Evolutionary conservation across 140 eudicot genomes (phyloP), one percentile per base, ranked within the genome.

Genomic region (Bidens hawaiensis): DNA sequence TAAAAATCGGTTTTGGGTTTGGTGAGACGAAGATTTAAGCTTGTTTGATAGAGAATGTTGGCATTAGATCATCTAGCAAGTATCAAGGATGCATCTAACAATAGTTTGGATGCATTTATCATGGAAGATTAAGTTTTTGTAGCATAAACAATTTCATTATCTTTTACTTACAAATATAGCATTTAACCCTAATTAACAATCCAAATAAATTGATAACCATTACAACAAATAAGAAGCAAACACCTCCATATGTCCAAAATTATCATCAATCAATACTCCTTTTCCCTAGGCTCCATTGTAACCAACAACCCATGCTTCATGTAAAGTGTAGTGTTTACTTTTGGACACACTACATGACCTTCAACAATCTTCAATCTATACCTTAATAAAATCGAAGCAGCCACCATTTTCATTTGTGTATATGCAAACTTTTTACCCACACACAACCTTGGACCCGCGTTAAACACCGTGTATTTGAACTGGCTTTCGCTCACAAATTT

Each of bases 401-500:
- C 84, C 67, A 81, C 88, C 88, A 81, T 65, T 76, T 84, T 84
- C 94, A 84, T 84, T 54, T 84, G 94, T 40, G 40, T 54, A 42
- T 84, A 84, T 2, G 94, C 88, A 69, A 84, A 84, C 62, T 78
- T 78, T 68, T 81, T 84, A 33, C 94, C 94, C 15, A 76, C 79
- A 46, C 94, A 84, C 38, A 84, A 77, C 34, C 94, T 42, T 2
- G 94, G 94, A 4, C 94, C 94, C 0, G 78, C 88, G 33, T 84
- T 84, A 70, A 84, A 84, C 48, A 81, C 88, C 0, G 70, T 49
- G 70, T 81, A 84, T 48, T 81, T 84, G 60, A 81, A 78, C 47
- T 65, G 85, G 14, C 68, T 81, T 67, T 78, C 75, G 18, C 70
- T 78, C 47, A 81, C 68, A 27, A 78, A 81, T 24, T 76, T 77